A percentile compares a stretch with the other conserved stretches of the same genome.
These are phyloP conservation scores for Anisodus tanguticus DNA, from an alignment of 257 asterid species.

Conservation along the genomic window DNA sequence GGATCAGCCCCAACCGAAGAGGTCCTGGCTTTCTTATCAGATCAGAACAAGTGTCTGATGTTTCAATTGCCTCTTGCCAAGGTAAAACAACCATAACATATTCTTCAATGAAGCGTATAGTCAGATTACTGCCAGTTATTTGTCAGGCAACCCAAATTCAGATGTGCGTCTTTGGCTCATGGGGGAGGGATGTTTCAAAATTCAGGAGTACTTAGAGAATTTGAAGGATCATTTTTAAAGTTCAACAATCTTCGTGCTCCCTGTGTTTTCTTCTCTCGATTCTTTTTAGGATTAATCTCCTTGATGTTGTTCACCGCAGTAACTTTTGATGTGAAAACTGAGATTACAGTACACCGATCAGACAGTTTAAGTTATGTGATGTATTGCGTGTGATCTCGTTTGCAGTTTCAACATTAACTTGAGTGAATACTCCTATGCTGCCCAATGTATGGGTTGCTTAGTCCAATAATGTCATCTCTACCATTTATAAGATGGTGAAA, in stretches of 20 bases:
- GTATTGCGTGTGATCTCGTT: neutral
- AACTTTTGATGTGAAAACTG: neutral
- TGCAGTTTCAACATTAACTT: neutral
- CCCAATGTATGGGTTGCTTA: neutral
- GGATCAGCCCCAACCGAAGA: constrained; percentile 26
- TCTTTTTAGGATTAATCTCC: neutral
- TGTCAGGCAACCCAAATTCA: neutral
- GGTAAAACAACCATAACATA: constrained; percentile 23
- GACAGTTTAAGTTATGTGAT: neutral
- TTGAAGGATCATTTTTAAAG: neutral
- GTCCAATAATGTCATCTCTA: neutral
- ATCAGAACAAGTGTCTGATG: constrained; percentile 39
- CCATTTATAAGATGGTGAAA: neutral
- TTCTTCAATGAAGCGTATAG: neutral
- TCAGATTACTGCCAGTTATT: neutral
- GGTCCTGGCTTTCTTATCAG: constrained; percentile 32
- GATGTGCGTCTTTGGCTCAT: neutral
- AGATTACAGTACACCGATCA: neutral
- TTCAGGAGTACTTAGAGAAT: neutral
- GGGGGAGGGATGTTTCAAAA: neutral
- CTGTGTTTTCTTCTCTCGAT: neutral
- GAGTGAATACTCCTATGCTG: neutral
- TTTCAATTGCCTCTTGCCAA: constrained; percentile 33
- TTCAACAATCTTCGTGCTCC: neutral
- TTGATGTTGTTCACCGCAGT: neutral